Base-by-base conservation (phyloP, 352 stramenopile genomes). In the Phytophthora litchii region DNA sequence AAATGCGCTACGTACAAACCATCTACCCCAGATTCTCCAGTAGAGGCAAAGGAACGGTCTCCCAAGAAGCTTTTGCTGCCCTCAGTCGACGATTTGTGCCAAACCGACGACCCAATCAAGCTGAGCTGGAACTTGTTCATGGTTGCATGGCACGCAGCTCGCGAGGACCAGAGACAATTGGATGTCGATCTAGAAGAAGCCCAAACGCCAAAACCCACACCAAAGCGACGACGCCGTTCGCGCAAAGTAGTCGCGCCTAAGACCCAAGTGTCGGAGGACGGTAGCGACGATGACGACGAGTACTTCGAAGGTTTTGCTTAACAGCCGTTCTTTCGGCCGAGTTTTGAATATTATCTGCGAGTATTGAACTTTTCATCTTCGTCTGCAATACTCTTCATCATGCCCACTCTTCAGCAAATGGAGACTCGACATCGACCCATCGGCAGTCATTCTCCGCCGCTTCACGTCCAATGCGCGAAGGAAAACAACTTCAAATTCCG, bases 1-100 rank as follows among this genome's bases (percentile, higher is more conserved):
- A 89, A 81, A 45, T 95, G 86, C 54, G 76, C 89, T 44, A 93
- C 80, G 27, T 95, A 91, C 44, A 80, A 88, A 41, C 86, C 85
- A n/a, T 67, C 71, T 8, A 59, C 59, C 19, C 49, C 72, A 12
- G 45, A 64, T 29, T 19, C 20, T 34, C 40, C 48, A 21, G 41
- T 60, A n/a, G 58, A 74, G 61, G 78, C 45, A 44, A 75, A 54
- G 23, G 51, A 75, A 43, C 64, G 67, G 10, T 60, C 52, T 17
- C 37, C 46, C 8, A 67, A 73, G 17, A 59, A 46, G 21, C 52
- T 70, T 14, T 53, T 60, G 42, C 19, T 76, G 1, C 67, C 71
- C 43, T 70, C 60, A 0, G 52, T 80, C 21, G 71, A 81, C 16
- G 70, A 80, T n/a, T 43, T 85, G 16, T 76, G 61, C 54, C 59